phyloP scores from a whole-genome alignment of 2,329 filamentous ascomycete species.

The Cytospora piceicola region DNA sequence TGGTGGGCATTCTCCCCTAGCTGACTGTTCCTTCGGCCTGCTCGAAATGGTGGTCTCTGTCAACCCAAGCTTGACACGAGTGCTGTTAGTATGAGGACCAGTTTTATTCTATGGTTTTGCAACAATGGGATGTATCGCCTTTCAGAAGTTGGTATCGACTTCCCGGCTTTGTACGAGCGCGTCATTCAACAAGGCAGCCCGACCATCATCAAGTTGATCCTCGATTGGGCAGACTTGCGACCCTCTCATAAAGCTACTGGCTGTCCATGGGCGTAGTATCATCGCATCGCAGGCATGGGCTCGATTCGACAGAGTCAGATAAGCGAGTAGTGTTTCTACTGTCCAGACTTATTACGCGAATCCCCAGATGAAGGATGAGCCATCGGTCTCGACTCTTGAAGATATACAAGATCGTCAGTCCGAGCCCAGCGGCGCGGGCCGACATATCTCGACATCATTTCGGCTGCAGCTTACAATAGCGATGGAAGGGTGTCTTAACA shows the following conservation, averaged over 20 bases:
- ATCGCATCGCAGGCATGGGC: not conserved
- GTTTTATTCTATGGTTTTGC: not conserved
- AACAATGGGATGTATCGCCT: slow-evolving; percentile 6
- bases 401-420: slow-evolving; percentile 16
- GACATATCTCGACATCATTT: slow-evolving; percentile 5
- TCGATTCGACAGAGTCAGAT: not conserved
- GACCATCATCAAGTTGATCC: slow-evolving; percentile 1
- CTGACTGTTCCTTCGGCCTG: not conserved
- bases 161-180: not conserved
- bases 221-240: slow-evolving; percentile 12
- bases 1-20: not conserved
- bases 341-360: not conserved
- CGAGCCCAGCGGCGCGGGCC: slow-evolving; percentile 19
- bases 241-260: slow-evolving; percentile 10
- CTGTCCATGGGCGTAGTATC: not conserved
- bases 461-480: slow-evolving; percentile 4
- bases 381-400: slow-evolving; percentile 18
- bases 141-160: slow-evolving; percentile 6
- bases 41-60: not conserved
- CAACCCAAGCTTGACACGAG: not conserved
- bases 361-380: not conserved
- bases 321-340: not conserved
- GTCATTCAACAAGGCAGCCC: slow-evolving; percentile 9
- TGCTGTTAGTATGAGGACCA: not conserved
- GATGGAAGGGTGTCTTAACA: not conserved